These are phyloP conservation scores for Xerocomus minutiporus DNA, from an alignment of 1,284 basidiomycete species.

Conservation along the genomic window DNA sequence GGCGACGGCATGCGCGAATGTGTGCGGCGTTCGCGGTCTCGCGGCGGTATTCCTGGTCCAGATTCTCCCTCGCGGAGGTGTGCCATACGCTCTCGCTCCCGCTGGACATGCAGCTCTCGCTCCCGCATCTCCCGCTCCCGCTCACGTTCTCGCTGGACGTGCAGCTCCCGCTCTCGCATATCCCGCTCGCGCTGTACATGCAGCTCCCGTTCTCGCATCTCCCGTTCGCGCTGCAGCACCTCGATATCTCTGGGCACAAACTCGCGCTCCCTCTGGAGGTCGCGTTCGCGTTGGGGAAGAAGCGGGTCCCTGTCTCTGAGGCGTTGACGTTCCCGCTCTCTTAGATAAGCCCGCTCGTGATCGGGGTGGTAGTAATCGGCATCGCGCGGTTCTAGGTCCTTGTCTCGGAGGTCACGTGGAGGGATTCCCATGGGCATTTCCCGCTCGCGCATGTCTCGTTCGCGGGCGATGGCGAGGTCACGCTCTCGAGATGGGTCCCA, in stretches of 20 bases:
- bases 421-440: slow-evolving; percentile 17
- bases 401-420: slow-evolving; percentile 28
- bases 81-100: slow-evolving; percentile 15
- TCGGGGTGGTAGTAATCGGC: slow-evolving; percentile 23
- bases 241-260: slow-evolving; percentile 5
- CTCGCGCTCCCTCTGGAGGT: slow-evolving; percentile 27
- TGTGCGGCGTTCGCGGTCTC: slow-evolving; percentile 30
- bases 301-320: slow-evolving; percentile 25
- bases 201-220: slow-evolving; percentile 1
- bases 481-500: slow-evolving; percentile 26
- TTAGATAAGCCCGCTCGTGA: slow-evolving; percentile 26
- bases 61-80: slow-evolving; percentile 30
- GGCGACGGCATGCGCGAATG: slow-evolving; percentile 27
- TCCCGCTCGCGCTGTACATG: slow-evolving; percentile 23
- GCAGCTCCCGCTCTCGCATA: slow-evolving; percentile 24
- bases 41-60: slow-evolving; percentile 22
- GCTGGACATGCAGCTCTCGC: slow-evolving; percentile 28
- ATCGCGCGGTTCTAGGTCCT: slow-evolving; percentile 25
- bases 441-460: slow-evolving; percentile 25
- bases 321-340: slow-evolving; percentile 28
- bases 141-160: slow-evolving; percentile 29
- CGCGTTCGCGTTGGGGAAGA: slow-evolving; percentile 28
- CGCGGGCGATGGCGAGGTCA: slow-evolving; percentile 16
- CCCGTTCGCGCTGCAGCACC: slow-evolving; percentile 19
- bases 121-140: slow-evolving; percentile 19